Evolutionary conservation across 345 rosid genomes (phyloP).

Genomic region (Populus ilicifolia): DNA sequence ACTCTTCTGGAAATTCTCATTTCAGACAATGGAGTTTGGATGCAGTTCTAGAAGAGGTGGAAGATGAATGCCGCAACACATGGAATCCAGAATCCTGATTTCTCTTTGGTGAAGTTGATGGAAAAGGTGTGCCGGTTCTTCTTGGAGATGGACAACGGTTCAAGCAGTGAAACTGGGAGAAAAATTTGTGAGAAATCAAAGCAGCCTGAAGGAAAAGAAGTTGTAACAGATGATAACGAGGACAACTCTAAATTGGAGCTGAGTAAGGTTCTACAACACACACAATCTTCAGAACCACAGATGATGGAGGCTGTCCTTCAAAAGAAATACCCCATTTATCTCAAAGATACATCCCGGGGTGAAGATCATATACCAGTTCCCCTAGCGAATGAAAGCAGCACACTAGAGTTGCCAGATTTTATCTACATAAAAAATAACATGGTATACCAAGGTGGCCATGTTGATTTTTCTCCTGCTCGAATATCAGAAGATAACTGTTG

Average conservation of each 20-base stretch:
- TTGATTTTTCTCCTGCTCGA: slow-evolving; percentile 21
- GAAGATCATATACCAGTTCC: slow-evolving; percentile 20
- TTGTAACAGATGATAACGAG: neutral
- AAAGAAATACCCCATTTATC: slow-evolving; percentile 18
- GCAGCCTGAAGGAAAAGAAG: neutral
- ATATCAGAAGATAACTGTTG: slow-evolving; percentile 23
- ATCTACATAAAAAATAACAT: slow-evolving; percentile 21
- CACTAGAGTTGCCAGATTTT: slow-evolving; percentile 13
- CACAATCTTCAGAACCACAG: neutral
- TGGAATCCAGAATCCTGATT: slow-evolving; percentile 17
- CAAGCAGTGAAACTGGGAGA: neutral
- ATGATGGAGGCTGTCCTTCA: neutral
- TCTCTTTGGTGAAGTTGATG: slow-evolving; percentile 18
- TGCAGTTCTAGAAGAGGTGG: slow-evolving; percentile 4
- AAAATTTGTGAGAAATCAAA: neutral
- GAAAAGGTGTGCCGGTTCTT: slow-evolving; percentile 15
- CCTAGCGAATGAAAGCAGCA: neutral
- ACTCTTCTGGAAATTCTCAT: slow-evolving; percentile 1
- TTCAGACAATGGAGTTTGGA: neutral
- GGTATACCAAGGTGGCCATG: slow-evolving; percentile 12
- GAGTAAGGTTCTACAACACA: neutral
- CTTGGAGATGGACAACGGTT: neutral
- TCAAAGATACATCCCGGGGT: slow-evolving; percentile 33
- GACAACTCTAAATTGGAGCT: no score
- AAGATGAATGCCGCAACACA: slow-evolving; percentile 16